Evolutionary conservation across 2,329 filamentous ascomycete genomes (phyloP).

Genomic region (Magnaporthiopsis rhizophila): DNA sequence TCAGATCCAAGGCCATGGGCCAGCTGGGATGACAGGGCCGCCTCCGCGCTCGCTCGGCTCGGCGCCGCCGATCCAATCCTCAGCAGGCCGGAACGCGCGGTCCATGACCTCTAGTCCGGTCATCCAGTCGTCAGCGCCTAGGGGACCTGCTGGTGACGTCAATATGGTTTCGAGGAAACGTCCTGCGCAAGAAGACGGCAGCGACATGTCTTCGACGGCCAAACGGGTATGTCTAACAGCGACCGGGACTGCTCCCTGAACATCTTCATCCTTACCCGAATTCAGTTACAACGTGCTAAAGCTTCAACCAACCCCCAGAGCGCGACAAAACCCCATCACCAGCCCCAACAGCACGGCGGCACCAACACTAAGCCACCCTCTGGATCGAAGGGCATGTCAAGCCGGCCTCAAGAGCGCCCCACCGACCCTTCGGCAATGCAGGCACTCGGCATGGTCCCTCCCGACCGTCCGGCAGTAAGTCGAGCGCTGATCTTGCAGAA

Average conservation of each 20-base stretch:
- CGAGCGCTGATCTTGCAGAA: not conserved
- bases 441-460: conserved; percentile 39
- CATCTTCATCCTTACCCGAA: too few species aligned
- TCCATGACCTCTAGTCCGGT: not conserved
- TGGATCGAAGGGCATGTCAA: conserved; percentile 11
- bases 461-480: conserved; percentile 31
- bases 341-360: not conserved
- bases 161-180: conserved; percentile 32
- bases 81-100: conserved; percentile 8
- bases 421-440: conserved; percentile 45
- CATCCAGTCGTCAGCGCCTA: not conserved
- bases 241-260: not conserved
- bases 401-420: conserved; percentile 18
- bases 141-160: conserved; percentile 5
- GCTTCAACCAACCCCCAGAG: not conserved
- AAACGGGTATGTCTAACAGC: conserved; percentile 32
- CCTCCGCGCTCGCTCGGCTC: conserved; percentile 12
- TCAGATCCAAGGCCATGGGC: conserved; percentile 22
- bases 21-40: conserved; percentile 10
- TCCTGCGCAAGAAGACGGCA: conserved; percentile 27
- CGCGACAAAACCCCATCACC: conserved; percentile 14
- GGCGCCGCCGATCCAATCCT: conserved; percentile 26
- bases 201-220: conserved; percentile 21
- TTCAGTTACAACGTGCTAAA: not conserved
- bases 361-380: conserved; percentile 8